These are phyloP conservation scores for Nothomitra cinnamomea DNA, from an alignment of 2,329 filamentous ascomycete genomes.

Conservation along the genomic window DNA sequence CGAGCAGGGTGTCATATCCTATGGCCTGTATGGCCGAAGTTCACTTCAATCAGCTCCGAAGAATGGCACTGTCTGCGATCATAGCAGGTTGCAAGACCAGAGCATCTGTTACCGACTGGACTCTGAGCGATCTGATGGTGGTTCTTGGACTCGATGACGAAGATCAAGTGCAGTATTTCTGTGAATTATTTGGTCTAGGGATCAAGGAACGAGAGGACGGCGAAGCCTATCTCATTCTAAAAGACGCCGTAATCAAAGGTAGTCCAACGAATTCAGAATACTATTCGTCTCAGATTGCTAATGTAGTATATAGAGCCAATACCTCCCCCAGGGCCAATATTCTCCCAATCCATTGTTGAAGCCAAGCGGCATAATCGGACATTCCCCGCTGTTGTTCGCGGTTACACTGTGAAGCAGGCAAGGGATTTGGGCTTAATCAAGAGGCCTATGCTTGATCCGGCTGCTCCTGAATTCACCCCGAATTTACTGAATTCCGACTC, in stretches of 20 bases:
- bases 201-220: constrained; percentile 30
- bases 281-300: constrained; percentile 1
- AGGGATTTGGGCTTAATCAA: constrained; percentile 31
- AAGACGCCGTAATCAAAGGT: constrained; percentile 13
- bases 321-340: constrained; percentile 31
- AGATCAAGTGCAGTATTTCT: constrained; percentile 35
- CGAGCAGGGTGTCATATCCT: constrained; percentile 38
- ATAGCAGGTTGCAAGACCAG: constrained; percentile 35
- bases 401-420: constrained; percentile 35
- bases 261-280: constrained; percentile 13
- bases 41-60: constrained; percentile 41
- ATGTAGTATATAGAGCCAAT: constrained; percentile 11
- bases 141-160: constrained; percentile 38
- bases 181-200: constrained; percentile 33
- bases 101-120: constrained; percentile 37
- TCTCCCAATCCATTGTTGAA: constrained; percentile 38
- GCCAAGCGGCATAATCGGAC: constrained; percentile 37
- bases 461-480: constrained; percentile 13
- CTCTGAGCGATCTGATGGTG: constrained; percentile 31
- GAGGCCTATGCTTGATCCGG: constrained; percentile 17
- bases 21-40: constrained; percentile 48
- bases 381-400: constrained; percentile 39
- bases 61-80: constrained; percentile 36
- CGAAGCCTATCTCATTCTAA: constrained; percentile 33
- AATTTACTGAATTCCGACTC: constrained; percentile 15